Percentiles rank a stretch among this genome's conserved stretches.
Evolutionary conservation across 139 green algal species (phyloP).

Genomic region (Helicosporidium sp.): DNA sequence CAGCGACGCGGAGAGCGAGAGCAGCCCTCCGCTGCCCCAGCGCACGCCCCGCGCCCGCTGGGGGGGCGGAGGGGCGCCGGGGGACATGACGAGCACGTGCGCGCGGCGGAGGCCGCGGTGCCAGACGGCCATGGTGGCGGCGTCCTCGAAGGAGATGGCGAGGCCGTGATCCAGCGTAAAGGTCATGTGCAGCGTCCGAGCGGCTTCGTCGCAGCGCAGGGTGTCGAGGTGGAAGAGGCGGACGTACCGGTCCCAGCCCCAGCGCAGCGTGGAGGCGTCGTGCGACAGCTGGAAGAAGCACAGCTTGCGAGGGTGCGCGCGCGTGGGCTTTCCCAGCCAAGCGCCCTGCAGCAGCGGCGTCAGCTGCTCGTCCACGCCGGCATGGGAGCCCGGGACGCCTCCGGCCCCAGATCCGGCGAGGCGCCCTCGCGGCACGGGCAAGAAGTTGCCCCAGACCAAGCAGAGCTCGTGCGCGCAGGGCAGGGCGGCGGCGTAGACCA

Average conservation of each 20-base stretch:
- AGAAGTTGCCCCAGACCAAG: not conserved
- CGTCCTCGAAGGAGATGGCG: not conserved
- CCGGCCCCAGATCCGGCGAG: no score
- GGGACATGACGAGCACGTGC: slow-evolving; percentile 6
- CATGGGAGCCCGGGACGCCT: no score
- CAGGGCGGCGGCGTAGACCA: no score
- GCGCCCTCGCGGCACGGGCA: no score
- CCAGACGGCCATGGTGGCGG: slow-evolving; percentile 8
- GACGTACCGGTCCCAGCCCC: slow-evolving; percentile 33
- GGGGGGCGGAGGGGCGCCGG: not conserved
- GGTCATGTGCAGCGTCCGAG: not conserved
- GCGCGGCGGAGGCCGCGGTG: slow-evolving; percentile 8
- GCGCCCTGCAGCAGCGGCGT: slow-evolving; percentile 18
- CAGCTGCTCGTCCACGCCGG: slow-evolving; percentile 4
- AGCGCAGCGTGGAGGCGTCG: slow-evolving; percentile 30
- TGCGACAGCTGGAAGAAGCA: slow-evolving; percentile 32
- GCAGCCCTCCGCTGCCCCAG: not conserved
- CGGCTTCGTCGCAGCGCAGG: not conserved
- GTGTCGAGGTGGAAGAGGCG: not conserved
- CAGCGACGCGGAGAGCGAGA: not conserved
- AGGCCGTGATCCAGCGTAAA: not conserved
- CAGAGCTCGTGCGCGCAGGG: not conserved
- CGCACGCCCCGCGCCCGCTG: not conserved
- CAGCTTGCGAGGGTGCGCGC: slow-evolving; percentile 11
- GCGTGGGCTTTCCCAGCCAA: slow-evolving; percentile 30